phyloP scores from a whole-genome alignment of 306 rosid genomes.

The Mimosa pudica region DNA sequence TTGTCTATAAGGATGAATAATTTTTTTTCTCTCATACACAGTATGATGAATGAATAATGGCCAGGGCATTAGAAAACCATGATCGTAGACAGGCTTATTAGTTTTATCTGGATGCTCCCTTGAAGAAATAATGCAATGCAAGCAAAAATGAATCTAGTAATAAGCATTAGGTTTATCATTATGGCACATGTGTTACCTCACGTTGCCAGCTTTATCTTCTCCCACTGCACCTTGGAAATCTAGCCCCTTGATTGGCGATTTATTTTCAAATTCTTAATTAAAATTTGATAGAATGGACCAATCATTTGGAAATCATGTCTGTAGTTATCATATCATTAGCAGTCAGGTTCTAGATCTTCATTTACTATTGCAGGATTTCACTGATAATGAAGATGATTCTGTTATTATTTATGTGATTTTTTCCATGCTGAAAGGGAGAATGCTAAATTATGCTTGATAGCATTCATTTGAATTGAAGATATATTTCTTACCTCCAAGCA shows the following conservation, averaged over 20 bases:
- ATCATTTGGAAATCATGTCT: conserved; percentile 8
- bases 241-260: neutral
- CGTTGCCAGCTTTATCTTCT: neutral
- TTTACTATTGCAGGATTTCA: neutral
- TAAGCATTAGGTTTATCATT: neutral
- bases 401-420: conserved; percentile 8
- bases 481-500: neutral
- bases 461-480: neutral
- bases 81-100: neutral
- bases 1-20: neutral
- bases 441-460: conserved; percentile 11
- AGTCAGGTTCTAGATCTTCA: conserved; percentile 1
- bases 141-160: neutral
- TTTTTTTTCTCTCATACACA: neutral
- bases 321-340: neutral
- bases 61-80: neutral
- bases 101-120: neutral
- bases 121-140: neutral
- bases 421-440: conserved; percentile 21
- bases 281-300: conserved; percentile 11
- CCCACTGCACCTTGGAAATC: neutral
- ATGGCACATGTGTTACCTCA: neutral
- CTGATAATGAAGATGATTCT: neutral
- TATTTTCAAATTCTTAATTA: neutral
- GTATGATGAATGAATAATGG: neutral